phyloP scores from a whole-genome alignment of 441 rosid species.

The Erysimum cheiri region DNA sequence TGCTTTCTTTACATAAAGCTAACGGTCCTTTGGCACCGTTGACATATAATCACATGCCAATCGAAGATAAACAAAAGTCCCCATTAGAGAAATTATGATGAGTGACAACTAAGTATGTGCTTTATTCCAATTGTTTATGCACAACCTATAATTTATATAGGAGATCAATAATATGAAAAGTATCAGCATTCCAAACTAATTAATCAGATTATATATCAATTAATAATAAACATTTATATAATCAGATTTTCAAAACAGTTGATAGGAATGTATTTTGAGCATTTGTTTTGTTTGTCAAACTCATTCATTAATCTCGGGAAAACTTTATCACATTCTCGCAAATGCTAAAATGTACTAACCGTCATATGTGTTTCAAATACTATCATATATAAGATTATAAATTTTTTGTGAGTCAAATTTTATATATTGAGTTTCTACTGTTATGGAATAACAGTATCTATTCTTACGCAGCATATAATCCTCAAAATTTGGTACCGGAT shows the following conservation, averaged over 20 bases:
- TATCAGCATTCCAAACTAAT: conserved; percentile 1
- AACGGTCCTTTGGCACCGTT: conserved; percentile 44
- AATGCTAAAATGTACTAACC: too few relatives aligned
- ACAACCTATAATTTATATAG: conserved; percentile 14
- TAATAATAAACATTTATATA: neutral
- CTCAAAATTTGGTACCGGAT: conserved; percentile 17
- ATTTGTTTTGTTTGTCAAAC: neutral
- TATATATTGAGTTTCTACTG: conserved; percentile 5
- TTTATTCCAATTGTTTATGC: conserved; percentile 27
- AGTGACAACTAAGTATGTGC: conserved; percentile 43
- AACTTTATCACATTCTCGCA: too few relatives aligned
- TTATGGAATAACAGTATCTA: neutral
- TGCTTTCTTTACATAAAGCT: conserved; percentile 41
- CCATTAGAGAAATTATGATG: conserved; percentile 41
- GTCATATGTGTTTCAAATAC: too few relatives aligned
- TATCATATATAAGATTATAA: neutral
- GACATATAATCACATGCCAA: conserved; percentile 45
- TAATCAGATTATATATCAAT: neutral
- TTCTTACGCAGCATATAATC: conserved; percentile 20
- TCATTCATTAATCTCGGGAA: too few relatives aligned
- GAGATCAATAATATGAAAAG: conserved; percentile 1
- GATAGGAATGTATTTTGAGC: neutral
- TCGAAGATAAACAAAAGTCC: conserved; percentile 23
- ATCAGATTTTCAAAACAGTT: neutral
- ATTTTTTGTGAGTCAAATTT: neutral